These are phyloP conservation scores for Mycocentrospora acerina DNA, from an alignment of 2,329 filamentous ascomycete genomes.

Conservation along the genomic window DNA sequence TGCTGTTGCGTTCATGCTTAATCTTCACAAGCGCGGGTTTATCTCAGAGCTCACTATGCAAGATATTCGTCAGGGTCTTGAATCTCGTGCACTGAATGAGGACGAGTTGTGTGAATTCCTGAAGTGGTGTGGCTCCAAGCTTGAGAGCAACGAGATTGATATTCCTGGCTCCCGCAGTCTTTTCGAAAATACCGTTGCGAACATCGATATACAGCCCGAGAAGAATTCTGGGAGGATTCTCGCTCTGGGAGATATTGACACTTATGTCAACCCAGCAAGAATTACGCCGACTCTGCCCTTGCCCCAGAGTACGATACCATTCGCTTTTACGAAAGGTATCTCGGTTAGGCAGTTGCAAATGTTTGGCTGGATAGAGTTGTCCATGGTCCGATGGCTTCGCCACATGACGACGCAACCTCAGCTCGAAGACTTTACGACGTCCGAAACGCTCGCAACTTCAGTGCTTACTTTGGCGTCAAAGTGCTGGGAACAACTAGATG, in stretches of 20 bases:
- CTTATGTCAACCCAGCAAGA: slow-evolving; percentile 73
- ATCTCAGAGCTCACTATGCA: slow-evolving; percentile 84
- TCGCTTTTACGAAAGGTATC: slow-evolving; percentile 75
- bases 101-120: slow-evolving; percentile 81
- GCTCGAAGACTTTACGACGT: slow-evolving; percentile 65
- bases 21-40: slow-evolving; percentile 79
- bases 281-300: slow-evolving; percentile 81
- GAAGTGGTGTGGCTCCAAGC: slow-evolving; percentile 76
- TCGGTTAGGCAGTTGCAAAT: slow-evolving; percentile 68
- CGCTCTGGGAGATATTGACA: slow-evolving; percentile 71
- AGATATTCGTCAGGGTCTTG: slow-evolving; percentile 82
- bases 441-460: slow-evolving; percentile 72
- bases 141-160: slow-evolving; percentile 72
- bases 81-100: slow-evolving; percentile 76
- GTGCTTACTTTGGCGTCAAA: slow-evolving; percentile 82
- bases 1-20: slow-evolving; percentile 71
- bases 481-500: slow-evolving; percentile 80
- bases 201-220: slow-evolving; percentile 55
- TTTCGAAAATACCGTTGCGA: slow-evolving; percentile 78
- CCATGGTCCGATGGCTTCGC: slow-evolving; percentile 80
- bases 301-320: slow-evolving; percentile 79
- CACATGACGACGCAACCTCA: slow-evolving; percentile 67
- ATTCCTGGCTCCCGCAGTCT: slow-evolving; percentile 65
- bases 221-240: slow-evolving; percentile 68
- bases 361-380: slow-evolving; percentile 83